Evolutionary conservation across 2,329 filamentous ascomycete genomes (phyloP).

Genomic region (Colletotrichum cordylinicola): DNA sequence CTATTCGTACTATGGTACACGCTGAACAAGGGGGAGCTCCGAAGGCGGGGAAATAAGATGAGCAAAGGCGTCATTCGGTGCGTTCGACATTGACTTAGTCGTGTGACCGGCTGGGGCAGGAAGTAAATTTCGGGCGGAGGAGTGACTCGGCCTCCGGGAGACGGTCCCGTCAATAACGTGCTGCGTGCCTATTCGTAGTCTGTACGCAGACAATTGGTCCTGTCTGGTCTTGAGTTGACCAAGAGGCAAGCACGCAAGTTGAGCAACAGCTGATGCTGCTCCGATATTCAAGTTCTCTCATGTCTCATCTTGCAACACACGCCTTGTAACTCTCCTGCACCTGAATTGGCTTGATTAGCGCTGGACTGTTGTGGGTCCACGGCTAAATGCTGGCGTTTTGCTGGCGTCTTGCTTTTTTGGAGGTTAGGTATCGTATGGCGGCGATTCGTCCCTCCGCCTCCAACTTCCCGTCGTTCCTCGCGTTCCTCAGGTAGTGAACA

Average conservation of each 20-base stretch:
- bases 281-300: background rate
- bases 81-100: background rate
- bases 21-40: background rate
- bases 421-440: background rate
- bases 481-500: background rate
- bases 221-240: background rate
- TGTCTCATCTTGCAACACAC: background rate
- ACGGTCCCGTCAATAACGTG: background rate
- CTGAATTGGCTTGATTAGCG: background rate
- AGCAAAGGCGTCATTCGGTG: background rate
- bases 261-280: background rate
- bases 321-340: background rate
- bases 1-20: no score
- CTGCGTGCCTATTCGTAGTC: background rate
- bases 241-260: background rate
- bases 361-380: background rate
- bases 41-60: background rate
- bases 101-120: background rate
- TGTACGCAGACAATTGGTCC: background rate
- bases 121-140: background rate
- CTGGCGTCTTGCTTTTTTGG: background rate
- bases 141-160: background rate
- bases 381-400: background rate
- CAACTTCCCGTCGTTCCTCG: background rate
- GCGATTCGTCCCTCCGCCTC: background rate